Percentiles rank a stretch among this genome's conserved stretches.
These are phyloP conservation scores for Aspergillus cejpii DNA, from an alignment of 2,329 filamentous ascomycete genomes.

Conservation along the genomic window DNA sequence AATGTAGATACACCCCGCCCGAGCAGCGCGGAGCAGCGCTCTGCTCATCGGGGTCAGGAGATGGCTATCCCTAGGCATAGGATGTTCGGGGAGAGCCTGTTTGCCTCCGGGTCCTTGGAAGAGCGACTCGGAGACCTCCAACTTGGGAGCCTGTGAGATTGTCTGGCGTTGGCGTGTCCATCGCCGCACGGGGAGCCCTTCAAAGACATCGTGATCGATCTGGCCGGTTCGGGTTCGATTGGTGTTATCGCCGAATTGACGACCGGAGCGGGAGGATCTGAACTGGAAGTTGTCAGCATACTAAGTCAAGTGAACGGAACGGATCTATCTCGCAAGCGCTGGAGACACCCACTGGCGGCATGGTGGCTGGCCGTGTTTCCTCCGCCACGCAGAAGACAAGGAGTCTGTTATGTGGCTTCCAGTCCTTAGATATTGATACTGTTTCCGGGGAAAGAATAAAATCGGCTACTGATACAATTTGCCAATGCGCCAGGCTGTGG, in stretches of 20 bases:
- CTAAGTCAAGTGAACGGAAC: not conserved
- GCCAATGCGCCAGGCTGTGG: slow-evolving; percentile 3
- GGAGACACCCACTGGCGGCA: slow-evolving; percentile 31
- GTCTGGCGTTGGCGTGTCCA: slow-evolving; percentile 70
- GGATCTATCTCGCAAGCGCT: slow-evolving; percentile 1
- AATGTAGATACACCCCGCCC: slow-evolving; percentile 70
- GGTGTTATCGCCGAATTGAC: slow-evolving; percentile 47
- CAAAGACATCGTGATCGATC: slow-evolving; percentile 59
- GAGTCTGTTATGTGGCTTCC: not conserved
- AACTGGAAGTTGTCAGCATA: slow-evolving; percentile 40
- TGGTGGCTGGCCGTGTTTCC: slow-evolving; percentile 14
- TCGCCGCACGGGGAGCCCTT: slow-evolving; percentile 81
- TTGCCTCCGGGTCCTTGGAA: slow-evolving; percentile 24
- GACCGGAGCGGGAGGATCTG: slow-evolving; percentile 51
- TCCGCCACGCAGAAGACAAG: slow-evolving; percentile 2
- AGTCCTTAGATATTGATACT: not conserved
- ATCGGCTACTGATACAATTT: not conserved
- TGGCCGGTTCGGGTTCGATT: slow-evolving; percentile 42
- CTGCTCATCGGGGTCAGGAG: slow-evolving; percentile 73
- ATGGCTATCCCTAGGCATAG: slow-evolving; percentile 81
- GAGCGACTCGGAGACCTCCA: slow-evolving; percentile 49
- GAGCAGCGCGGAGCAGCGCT: slow-evolving; percentile 71
- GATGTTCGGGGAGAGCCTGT: slow-evolving; percentile 58
- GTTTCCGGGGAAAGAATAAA: not conserved
- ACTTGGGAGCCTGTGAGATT: slow-evolving; percentile 58